A percentile compares a stretch with the other conserved stretches of the same genome.
phyloP scores from a whole-genome alignment of 768 basidiomycete genomes.

The Xerocomus potaroensis region DNA sequence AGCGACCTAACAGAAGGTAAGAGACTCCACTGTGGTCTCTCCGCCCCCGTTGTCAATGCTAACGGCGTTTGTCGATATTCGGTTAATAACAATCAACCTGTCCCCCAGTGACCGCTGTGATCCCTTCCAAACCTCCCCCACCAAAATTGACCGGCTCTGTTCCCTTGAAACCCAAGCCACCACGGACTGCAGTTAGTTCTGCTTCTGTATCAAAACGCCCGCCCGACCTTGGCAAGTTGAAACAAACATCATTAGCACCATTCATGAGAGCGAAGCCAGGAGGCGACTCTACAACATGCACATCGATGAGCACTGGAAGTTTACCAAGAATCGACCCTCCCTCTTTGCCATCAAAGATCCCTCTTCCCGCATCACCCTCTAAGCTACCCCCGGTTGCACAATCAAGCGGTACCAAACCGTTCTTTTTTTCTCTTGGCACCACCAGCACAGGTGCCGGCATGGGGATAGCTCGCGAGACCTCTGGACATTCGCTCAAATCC shows the following conservation, averaged over 20 bases:
- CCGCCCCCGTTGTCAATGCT: not conserved
- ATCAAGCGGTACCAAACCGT: slow-evolving; percentile 1
- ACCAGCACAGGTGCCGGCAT: not conserved
- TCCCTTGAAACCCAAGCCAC: slow-evolving; percentile 5
- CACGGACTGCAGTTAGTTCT: not conserved
- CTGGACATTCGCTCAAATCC: slow-evolving; percentile 50
- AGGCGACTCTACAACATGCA: not conserved
- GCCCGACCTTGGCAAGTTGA: slow-evolving; percentile 17
- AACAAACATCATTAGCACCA: slow-evolving; percentile 21
- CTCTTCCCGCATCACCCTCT: slow-evolving; percentile 19
- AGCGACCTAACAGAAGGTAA: slow-evolving; percentile 1
- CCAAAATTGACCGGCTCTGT: slow-evolving; percentile 4
- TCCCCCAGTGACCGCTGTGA: not conserved
- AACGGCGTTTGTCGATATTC: slow-evolving; percentile 3
- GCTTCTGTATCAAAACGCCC: slow-evolving; percentile 12
- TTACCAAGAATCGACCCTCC: slow-evolving; percentile 3
- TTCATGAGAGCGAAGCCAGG: slow-evolving; percentile 19
- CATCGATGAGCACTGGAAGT: slow-evolving; percentile 7
- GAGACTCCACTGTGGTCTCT: not conserved
- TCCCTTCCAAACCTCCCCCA: slow-evolving; percentile 4
- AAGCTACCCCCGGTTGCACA: slow-evolving; percentile 15
- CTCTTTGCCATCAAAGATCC: slow-evolving; percentile 29
- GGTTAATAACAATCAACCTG: not conserved
- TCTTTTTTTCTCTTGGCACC: slow-evolving; percentile 5
- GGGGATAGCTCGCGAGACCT: slow-evolving; percentile 1